These are phyloP conservation scores for Aspergillus terreus DNA, from an alignment of 2,329 filamentous ascomycete genomes.

Conservation along the genomic window DNA sequence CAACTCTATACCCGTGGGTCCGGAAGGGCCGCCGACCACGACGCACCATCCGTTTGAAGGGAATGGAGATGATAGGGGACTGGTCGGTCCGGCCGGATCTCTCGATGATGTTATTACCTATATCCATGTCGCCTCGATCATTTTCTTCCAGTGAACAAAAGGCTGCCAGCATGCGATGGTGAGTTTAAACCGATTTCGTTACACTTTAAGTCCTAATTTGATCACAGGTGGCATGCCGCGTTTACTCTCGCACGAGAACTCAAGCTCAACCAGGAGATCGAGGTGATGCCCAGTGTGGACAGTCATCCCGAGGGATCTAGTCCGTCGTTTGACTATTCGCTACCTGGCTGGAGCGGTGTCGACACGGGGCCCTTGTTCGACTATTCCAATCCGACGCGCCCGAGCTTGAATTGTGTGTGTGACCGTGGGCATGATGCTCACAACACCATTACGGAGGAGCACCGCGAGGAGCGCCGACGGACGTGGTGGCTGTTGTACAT, in stretches of 20 bases:
- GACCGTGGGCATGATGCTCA: constrained; percentile 23
- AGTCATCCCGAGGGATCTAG: constrained; percentile 29
- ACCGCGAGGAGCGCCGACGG: constrained; percentile 80
- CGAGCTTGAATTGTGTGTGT: constrained; percentile 35
- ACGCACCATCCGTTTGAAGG: constrained; percentile 50
- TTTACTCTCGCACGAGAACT: constrained; percentile 87
- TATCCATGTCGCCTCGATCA: constrained; percentile 85
- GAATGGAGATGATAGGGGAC: constrained; percentile 53
- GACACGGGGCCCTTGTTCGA: constrained; percentile 46
- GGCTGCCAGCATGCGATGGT: constrained; percentile 84
- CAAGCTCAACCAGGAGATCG: constrained; percentile 77
- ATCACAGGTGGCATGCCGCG: constrained; percentile 71
- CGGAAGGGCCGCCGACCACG: constrained; percentile 72
- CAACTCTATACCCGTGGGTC: constrained; percentile 59
- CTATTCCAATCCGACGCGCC: constrained; percentile 35
- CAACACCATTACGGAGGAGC: constrained; percentile 64
- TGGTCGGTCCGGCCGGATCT: constrained; percentile 59
- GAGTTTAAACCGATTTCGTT: constrained; percentile 2
- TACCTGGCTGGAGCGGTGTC: constrained; percentile 43
- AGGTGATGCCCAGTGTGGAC: constrained; percentile 29
- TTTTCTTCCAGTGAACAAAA: constrained; percentile 91
- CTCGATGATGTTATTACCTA: constrained; percentile 90
- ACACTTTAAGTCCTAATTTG: neutral
- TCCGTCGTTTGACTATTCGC: constrained; percentile 29
- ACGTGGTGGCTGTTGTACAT: constrained; percentile 95